Base-by-base conservation (phyloP, 352 stramenopile species). In the Globisporangium mamillatum region DNA sequence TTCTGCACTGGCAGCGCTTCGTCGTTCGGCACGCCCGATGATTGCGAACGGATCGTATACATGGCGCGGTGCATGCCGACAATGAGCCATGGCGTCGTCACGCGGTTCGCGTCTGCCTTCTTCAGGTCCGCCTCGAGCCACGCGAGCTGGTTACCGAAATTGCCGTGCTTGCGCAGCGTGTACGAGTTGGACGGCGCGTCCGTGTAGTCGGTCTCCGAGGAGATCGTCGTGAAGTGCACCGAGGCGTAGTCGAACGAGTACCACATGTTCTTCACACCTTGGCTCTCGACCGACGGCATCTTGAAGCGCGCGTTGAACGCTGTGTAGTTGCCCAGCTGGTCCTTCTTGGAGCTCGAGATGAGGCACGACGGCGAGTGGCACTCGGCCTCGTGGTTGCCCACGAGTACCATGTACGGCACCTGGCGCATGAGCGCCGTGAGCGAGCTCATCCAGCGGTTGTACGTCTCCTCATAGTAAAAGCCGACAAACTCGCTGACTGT, bases 371-470 rank as follows among this genome's bases (percentile, higher is more conserved):
- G 79, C 27, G 82, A 93, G 66, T 95, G 82, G 69, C 89, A 97
- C 67, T 97, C 89, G 9, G 88, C 86, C 62, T 97, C 91, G 72
- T 97, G 91, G 73, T 97, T 97, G 20, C 90, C 90, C 2, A 88
- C 75, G 6, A 81, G 38, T 10, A 93, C 84, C 89, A 97, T 96
- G 78, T 95, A 97, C 25, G 91, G 88, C 41, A 88, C 62, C 9
- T 73, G 34, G 20, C 58, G 71, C 80, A 87, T 89, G 57, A 84
- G 38, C 4, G 81, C 72, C 36, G 75, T 70, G 36, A 95, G 62
- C 55, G 75, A 64, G 63, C 88, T 86, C 83, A 97, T 93, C 77
- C 79, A 97, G 65, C 83, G 77, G 73, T 97, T 94, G 76, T 88
- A 97, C 3, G 84, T 81, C 52, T 95, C 78, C 59, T 97, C 89